Evolutionary conservation across 192 early-diverging fungal genomes (phyloP).

Genomic region (Coemansia brasiliensis): DNA sequence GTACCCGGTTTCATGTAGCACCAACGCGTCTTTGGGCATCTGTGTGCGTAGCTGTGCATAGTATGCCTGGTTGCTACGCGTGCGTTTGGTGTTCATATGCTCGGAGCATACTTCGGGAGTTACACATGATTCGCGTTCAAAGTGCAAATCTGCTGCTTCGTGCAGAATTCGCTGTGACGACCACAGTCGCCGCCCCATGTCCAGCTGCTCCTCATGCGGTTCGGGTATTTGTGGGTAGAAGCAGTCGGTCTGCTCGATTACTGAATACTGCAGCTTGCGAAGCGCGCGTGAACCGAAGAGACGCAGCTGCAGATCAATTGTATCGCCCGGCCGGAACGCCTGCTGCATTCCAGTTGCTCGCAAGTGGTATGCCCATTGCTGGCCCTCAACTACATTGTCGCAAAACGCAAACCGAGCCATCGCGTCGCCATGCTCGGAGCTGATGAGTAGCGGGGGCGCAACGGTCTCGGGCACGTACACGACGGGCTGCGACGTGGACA

Average conservation of each 20-base stretch:
- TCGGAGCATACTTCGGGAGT: conserved; percentile 26
- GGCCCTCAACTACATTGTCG: conserved; percentile 28
- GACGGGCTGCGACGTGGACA: conserved; percentile 26
- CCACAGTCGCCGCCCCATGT: conserved; percentile 46
- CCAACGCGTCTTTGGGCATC: conserved; percentile 17
- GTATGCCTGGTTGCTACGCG: conserved; percentile 23
- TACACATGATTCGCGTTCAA: conserved; percentile 40
- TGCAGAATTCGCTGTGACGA: conserved; percentile 17
- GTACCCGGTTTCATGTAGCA: conserved; percentile 38
- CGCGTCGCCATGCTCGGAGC: background rate
- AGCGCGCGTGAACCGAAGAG: conserved; percentile 24
- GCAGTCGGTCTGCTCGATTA: conserved; percentile 48
- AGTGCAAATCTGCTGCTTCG: conserved; percentile 17
- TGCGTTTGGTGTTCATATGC: conserved; percentile 19
- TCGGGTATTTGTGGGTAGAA: conserved; percentile 46
- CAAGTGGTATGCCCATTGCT: conserved; percentile 28
- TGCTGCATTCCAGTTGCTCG: conserved; percentile 34
- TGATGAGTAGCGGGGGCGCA: conserved; percentile 12
- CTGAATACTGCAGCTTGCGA: conserved; percentile 26
- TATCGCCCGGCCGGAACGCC: conserved; percentile 42
- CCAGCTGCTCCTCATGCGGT: conserved; percentile 48
- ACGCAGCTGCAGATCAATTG: conserved; percentile 36
- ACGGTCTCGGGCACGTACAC: conserved; percentile 44
- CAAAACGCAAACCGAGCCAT: conserved; percentile 25
- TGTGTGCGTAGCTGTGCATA: conserved; percentile 24